Evolutionary conservation across 2,329 filamentous ascomycete species (phyloP).

Genomic region (Fusarium gaditjirri): DNA sequence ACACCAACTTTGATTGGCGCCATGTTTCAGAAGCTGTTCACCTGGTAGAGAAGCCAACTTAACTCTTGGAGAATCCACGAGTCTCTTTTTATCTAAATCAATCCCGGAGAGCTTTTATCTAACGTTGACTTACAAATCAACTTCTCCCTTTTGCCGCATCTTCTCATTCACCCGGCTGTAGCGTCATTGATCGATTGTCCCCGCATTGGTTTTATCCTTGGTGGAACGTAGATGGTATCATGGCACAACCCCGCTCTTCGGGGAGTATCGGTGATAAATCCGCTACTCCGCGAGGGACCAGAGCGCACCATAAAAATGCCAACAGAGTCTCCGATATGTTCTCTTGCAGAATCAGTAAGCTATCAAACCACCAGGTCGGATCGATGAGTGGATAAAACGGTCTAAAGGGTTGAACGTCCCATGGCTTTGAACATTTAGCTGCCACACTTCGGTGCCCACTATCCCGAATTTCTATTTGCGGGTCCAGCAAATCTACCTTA

Average conservation of each 20-base stretch:
- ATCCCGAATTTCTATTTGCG: neutral
- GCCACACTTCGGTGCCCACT: neutral
- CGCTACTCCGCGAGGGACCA: neutral
- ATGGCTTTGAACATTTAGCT: no score
- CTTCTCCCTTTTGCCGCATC: neutral
- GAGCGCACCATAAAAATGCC: fast-evolving
- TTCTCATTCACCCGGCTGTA: neutral
- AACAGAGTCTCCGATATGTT: neutral
- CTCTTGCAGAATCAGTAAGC: neutral
- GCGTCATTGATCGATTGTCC: neutral
- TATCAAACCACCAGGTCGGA: no score
- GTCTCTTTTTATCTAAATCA: neutral
- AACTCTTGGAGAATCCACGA: neutral
- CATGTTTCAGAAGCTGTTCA: conserved; percentile 34
- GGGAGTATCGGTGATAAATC: neutral
- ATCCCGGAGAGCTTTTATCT: neutral
- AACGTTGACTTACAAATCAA: conserved; percentile 6
- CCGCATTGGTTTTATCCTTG: conserved; percentile 12
- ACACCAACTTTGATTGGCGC: conserved; percentile 58
- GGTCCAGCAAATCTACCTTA: neutral
- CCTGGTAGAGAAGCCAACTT: neutral
- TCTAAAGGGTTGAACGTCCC: fast-evolving
- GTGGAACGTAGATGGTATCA: neutral
- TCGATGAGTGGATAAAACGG: fast-evolving
- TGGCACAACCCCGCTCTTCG: neutral